Percentiles rank a stretch among this genome's conserved stretches.
phyloP scores from a whole-genome alignment of 805 yeast genomes.

The Scheffersomyces amazonensis region DNA sequence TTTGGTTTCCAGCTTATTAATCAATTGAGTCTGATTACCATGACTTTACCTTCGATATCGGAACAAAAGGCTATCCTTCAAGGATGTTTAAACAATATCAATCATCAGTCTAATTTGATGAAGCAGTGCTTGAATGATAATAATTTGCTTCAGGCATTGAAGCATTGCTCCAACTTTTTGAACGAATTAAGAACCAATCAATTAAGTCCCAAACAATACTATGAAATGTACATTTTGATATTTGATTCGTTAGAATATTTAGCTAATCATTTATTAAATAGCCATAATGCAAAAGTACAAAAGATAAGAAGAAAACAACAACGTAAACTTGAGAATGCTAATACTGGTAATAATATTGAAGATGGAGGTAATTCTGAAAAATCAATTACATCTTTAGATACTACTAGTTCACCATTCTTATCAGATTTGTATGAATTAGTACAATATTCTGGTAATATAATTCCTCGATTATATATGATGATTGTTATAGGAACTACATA shows the following conservation, averaged over 20 bases:
- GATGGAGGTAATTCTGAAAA: slow-evolving; percentile 22
- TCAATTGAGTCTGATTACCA: too few species aligned
- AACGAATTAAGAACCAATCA: slow-evolving; percentile 75
- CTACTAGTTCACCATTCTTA: slow-evolving; percentile 38
- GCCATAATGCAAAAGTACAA: slow-evolving; percentile 62
- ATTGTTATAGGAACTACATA: slow-evolving; percentile 91
- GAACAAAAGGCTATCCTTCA: slow-evolving; percentile 18
- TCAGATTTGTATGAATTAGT: slow-evolving; percentile 92
- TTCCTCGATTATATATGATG: slow-evolving; percentile 92
- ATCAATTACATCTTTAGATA: slow-evolving; percentile 20
- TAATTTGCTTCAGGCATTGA: slow-evolving; percentile 80
- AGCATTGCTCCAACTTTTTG: slow-evolving; percentile 79
- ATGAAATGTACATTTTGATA: slow-evolving; percentile 80
- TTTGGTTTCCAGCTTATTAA: too few species aligned
- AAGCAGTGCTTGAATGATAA: slow-evolving; percentile 64
- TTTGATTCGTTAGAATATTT: slow-evolving; percentile 78
- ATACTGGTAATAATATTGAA: slow-evolving; percentile 9
- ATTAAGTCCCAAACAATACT: slow-evolving; percentile 86
- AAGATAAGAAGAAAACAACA: slow-evolving; percentile 22
- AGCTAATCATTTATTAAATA: slow-evolving; percentile 60
- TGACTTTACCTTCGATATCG: slow-evolving; percentile 8
- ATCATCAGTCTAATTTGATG: slow-evolving; percentile 73
- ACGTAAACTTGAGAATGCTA: neutral
- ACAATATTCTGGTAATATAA: slow-evolving; percentile 90
- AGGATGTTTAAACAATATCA: slow-evolving; percentile 42